Base-by-base conservation (phyloP, 148 eudicot species). In the Silene latifolia region DNA sequence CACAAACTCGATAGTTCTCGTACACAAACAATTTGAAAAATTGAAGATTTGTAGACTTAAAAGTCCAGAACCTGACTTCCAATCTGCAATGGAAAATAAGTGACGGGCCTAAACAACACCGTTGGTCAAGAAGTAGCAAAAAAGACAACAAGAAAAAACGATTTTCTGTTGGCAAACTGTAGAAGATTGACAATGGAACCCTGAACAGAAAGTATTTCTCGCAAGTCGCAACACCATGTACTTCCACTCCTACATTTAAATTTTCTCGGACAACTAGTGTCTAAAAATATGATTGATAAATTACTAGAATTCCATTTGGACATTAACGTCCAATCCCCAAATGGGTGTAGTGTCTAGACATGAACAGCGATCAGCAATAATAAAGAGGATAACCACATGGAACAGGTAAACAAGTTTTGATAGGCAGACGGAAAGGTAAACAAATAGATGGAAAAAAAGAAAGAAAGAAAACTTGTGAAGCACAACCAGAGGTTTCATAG, bases 321-420 rank as follows among this genome's bases (percentile, higher is more conserved):
- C 15, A 29, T 29, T 17, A 5, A 64, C 13, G 10, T 27, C 67
- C 17, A 64, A 25, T 35, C 19, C 44, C 44, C 2, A 14, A 39
- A 15, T 6, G 69, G 23, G 56, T 51, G n/a, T n/a, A n/a, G n/a
- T n/a, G 4, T 51, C 17, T 63, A 66, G 48, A n/a, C 48, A 35
- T 27, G 42, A 66, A 66, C 48, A 66, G 69, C 69, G 42, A 66
- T 27, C 42, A 39, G 51, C 23, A 51, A 51, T 51, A 66, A 39
- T 4, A 32, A 14, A 24, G 67, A 46, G 46, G 69, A 8, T 35
- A 44, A 35, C 17, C 17, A 18, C 20, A 66, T 29, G 27, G 42
- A 51, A 35, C 67, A 63, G 42, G 42, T 25, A 24, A 48, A 63
- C 67, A 25, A 20, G 67, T 63, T 63, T 14, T 64, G 67, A 32